Percentiles rank a stretch among this genome's conserved stretches.
These are phyloP conservation scores for Baorangia bicolor DNA, from an alignment of 768 basidiomycete genomes.

Conservation along the genomic window DNA sequence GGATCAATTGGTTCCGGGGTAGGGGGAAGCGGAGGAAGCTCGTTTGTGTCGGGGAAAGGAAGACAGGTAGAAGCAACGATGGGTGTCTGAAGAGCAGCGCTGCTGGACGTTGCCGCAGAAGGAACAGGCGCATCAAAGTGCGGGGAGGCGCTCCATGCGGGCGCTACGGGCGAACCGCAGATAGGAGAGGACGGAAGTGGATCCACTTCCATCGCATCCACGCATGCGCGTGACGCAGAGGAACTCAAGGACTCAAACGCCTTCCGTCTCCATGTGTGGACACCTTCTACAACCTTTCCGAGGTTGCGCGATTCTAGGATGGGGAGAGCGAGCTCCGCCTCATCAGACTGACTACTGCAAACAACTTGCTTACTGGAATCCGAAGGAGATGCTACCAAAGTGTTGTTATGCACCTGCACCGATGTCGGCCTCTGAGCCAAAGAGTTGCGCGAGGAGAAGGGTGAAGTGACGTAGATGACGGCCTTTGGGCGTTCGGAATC, in stretches of 20 bases:
- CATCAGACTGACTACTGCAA: conserved; percentile 68
- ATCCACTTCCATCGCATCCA: conserved; percentile 20
- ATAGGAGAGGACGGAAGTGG: conserved; percentile 11
- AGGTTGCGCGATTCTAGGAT: conserved; percentile 25
- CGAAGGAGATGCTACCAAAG: conserved; percentile 16
- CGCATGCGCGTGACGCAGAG: not conserved
- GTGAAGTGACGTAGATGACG: conserved; percentile 10
- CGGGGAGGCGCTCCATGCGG: not conserved
- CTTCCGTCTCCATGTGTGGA: conserved; percentile 44
- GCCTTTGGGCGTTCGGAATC: conserved; percentile 3
- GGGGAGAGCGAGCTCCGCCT: conserved; percentile 49
- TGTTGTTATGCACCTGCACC: not conserved
- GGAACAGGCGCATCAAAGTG: conserved; percentile 9
- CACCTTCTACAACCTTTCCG: conserved; percentile 34
- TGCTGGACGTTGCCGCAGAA: conserved; percentile 1
- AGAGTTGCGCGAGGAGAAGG: conserved; percentile 36
- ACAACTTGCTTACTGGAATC: conserved; percentile 38
- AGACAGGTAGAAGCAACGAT: conserved; percentile 7
- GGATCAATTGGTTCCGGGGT: conserved; percentile 34
- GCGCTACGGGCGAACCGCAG: conserved; percentile 7
- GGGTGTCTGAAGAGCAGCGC: conserved; percentile 13
- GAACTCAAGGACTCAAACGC: conserved; percentile 21
- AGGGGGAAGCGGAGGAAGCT: conserved; percentile 23
- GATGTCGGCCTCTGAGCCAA: conserved; percentile 17
- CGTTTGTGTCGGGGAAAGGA: conserved; percentile 25